Evolutionary conservation across 208 protist species (phyloP).

Genomic region (Leishmania tropica): DNA sequence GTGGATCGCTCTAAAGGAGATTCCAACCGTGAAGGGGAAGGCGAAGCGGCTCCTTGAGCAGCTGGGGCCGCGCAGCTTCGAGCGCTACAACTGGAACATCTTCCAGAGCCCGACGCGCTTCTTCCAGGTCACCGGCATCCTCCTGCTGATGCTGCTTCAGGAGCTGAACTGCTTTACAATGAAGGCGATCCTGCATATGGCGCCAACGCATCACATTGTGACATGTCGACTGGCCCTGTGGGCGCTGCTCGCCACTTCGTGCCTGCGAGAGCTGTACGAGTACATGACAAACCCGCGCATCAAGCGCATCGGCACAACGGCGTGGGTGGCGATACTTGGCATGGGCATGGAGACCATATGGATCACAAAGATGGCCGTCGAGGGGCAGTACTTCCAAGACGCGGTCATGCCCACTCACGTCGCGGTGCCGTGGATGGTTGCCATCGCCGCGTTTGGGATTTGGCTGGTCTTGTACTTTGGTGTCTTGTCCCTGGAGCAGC

Average conservation of each 20-base stretch:
- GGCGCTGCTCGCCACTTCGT: constrained; percentile 84
- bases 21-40: constrained; percentile 65
- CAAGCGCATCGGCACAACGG: constrained; percentile 88
- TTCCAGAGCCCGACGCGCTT: constrained; percentile 75
- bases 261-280: constrained; percentile 93
- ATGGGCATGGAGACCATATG: constrained; percentile 78
- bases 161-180: constrained; percentile 97
- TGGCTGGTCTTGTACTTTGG: constrained; percentile 86
- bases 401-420: constrained; percentile 66
- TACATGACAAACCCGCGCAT: constrained; percentile 80
- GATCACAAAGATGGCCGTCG: constrained; percentile 69
- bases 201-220: constrained; percentile 89
- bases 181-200: constrained; percentile 95
- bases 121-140: constrained; percentile 61
- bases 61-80: constrained; percentile 85
- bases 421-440: constrained; percentile 70
- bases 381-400: constrained; percentile 82
- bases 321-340: constrained; percentile 85
- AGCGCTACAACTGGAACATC: constrained; percentile 92
- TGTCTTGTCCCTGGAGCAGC: constrained; percentile 44
- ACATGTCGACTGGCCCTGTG: constrained; percentile 86
- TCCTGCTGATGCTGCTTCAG: constrained; percentile 88
- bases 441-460: constrained; percentile 45
- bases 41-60: constrained; percentile 69
- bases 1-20: constrained; percentile 77